These are phyloP conservation scores for Diutina ranongensis DNA, from an alignment of 1,139 yeast species.

Conservation along the genomic window DNA sequence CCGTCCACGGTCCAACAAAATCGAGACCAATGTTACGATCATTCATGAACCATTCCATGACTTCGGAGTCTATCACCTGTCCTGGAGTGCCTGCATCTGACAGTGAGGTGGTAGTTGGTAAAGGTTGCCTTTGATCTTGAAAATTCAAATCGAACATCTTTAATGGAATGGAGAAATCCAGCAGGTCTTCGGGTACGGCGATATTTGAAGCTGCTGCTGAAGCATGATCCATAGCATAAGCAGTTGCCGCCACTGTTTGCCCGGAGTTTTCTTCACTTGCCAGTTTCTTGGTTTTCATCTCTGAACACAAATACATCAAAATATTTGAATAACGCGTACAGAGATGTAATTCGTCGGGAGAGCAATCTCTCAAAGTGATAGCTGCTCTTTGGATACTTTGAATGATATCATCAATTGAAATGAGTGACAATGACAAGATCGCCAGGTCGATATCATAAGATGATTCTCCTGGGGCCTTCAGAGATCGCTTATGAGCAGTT, in stretches of 20 bases:
- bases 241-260: not conserved
- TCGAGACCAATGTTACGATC: constrained; percentile 63
- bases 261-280: not conserved
- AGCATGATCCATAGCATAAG: not conserved
- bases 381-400: constrained; percentile 65
- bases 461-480: constrained; percentile 8
- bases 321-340: constrained; percentile 76
- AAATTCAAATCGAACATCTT: constrained; percentile 1
- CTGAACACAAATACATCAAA: constrained; percentile 65
- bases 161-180: not conserved
- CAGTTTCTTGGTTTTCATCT: constrained; percentile 38
- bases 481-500: constrained; percentile 31
- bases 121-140: not conserved
- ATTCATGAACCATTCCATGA: constrained; percentile 63
- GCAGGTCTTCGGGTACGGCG: not conserved
- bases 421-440: constrained; percentile 48
- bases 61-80: constrained; percentile 32
- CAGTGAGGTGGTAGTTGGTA: not conserved
- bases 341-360: constrained; percentile 83
- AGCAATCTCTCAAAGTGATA: constrained; percentile 62
- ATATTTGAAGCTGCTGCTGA: not conserved
- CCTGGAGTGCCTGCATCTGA: not conserved
- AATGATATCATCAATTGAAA: constrained; percentile 61
- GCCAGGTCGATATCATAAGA: constrained; percentile 33
- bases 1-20: constrained; percentile 84